A percentile compares a stretch with the other conserved stretches of the same genome.
phyloP scores from a whole-genome alignment of 2,329 filamentous ascomycete species.

The Aspergillus jensenii region DNA sequence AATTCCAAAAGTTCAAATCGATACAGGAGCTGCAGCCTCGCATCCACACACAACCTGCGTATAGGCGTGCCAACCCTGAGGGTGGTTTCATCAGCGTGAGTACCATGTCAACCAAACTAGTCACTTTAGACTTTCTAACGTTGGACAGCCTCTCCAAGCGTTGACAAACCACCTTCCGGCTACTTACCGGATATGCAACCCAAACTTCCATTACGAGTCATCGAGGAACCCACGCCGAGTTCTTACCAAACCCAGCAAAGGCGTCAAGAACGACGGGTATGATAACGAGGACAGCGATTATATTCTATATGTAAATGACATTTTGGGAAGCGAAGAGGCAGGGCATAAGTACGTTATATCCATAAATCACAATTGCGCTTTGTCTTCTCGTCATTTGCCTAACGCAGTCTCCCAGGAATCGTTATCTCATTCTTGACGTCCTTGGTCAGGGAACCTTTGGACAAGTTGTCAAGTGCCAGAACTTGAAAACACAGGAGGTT shows the following conservation, averaged over 20 bases:
- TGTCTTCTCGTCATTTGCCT: constrained; percentile 4
- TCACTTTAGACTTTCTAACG: constrained; percentile 17
- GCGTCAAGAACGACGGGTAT: constrained; percentile 96
- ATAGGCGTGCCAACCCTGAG: constrained; percentile 90
- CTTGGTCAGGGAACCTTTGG: constrained; percentile 97
- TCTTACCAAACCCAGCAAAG: constrained; percentile 97
- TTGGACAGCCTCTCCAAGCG: constrained; percentile 79
- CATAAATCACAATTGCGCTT: background rate
- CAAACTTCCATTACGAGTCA: constrained; percentile 97
- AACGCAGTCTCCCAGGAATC: constrained; percentile 60
- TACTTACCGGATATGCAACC: constrained; percentile 98
- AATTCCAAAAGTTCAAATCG: constrained; percentile 77
- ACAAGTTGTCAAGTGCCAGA: constrained; percentile 98
- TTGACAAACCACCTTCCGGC: constrained; percentile 89
- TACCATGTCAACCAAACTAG: constrained; percentile 10
- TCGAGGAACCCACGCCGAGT: constrained; percentile 94
- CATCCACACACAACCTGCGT: constrained; percentile 83
- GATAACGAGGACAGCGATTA: constrained; percentile 99
- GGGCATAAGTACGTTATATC: constrained; percentile 76
- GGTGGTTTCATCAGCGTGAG: constrained; percentile 96
- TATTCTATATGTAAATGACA: constrained; percentile 98
- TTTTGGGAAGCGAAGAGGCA: constrained; percentile 93
- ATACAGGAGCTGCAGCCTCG: constrained; percentile 75
- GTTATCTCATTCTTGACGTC: constrained; percentile 95
- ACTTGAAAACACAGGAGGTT: constrained; percentile 96